Conservation (phyloP, 2,329 filamentous ascomycete genomes). For the Zymoseptoria ardabiliae region DNA sequence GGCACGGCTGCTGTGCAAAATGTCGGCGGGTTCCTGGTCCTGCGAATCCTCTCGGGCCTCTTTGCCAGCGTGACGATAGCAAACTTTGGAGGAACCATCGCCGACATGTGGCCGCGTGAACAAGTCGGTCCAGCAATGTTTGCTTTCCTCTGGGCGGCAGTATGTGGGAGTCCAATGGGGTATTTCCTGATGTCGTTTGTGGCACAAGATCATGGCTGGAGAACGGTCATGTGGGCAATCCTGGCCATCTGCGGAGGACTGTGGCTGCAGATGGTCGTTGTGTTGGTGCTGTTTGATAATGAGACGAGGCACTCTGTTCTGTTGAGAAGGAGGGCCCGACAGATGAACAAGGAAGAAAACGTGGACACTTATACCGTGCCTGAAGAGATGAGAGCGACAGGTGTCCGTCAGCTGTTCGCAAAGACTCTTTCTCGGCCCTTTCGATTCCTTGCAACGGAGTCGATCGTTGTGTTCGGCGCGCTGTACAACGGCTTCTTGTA, state of each 20-base stretch:
- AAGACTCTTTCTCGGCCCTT: conserved; percentile 42
- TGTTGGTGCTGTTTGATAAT: conserved; percentile 30
- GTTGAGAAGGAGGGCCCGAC: conserved; percentile 26
- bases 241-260: conserved; percentile 39
- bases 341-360: conserved; percentile 22
- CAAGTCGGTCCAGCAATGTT: conserved; percentile 36
- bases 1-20: conserved; percentile 38
- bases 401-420: conserved; percentile 34
- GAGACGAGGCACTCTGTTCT: conserved; percentile 43
- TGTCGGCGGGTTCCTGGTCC: conserved; percentile 34
- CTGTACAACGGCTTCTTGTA: conserved; percentile 45
- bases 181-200: conserved; percentile 43
- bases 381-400: conserved; percentile 33
- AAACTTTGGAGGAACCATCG: conserved; percentile 45
- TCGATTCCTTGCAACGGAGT: conserved; percentile 40
- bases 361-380: conserved; percentile 25
- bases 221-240: conserved; percentile 40
- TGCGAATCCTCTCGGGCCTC: conserved; percentile 39
- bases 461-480: conserved; percentile 43
- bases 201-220: conserved; percentile 38
- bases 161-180: conserved; percentile 39
- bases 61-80: conserved; percentile 44
- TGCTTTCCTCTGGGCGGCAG: conserved; percentile 43
- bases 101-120: conserved; percentile 42
- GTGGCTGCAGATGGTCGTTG: conserved; percentile 37